Evolutionary conservation across 2,329 filamentous ascomycete species (phyloP).

Genomic region (Dactylellina parvicollis): DNA sequence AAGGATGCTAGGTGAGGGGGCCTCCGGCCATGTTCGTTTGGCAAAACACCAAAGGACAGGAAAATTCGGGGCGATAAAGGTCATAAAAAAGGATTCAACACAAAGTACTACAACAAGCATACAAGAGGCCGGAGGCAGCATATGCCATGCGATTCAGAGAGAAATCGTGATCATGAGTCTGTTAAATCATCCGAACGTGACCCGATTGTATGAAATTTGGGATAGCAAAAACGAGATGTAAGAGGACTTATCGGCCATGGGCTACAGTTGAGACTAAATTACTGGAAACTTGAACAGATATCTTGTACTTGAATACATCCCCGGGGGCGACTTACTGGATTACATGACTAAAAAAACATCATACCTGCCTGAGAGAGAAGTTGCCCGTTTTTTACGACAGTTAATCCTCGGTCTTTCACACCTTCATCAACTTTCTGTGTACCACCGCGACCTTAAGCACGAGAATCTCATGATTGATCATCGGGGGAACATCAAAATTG

Average conservation of each 20-base stretch:
- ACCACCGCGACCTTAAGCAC: slow-evolving; percentile 93
- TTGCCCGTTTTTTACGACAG: slow-evolving; percentile 87
- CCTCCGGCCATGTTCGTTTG: slow-evolving; percentile 85
- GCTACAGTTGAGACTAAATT: neutral
- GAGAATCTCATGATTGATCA: slow-evolving; percentile 92
- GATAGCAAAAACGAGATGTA: slow-evolving; percentile 95
- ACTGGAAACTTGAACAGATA: slow-evolving; percentile 69
- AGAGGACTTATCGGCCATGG: slow-evolving; percentile 60
- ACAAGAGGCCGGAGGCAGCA: slow-evolving; percentile 15
- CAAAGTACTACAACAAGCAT: slow-evolving; percentile 41
- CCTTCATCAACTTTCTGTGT: slow-evolving; percentile 93
- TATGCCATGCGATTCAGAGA: slow-evolving; percentile 74
- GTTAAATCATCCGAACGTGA: slow-evolving; percentile 92
- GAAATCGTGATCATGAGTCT: slow-evolving; percentile 98
- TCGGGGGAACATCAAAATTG: slow-evolving; percentile 84
- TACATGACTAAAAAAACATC: slow-evolving; percentile 80
- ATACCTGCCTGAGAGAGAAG: slow-evolving; percentile 81
- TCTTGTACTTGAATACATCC: slow-evolving; percentile 90
- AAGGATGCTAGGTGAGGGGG: slow-evolving; percentile 86
- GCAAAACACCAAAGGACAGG: slow-evolving; percentile 82
- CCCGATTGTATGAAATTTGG: slow-evolving; percentile 95
- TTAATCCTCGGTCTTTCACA: slow-evolving; percentile 92
- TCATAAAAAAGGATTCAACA: slow-evolving; percentile 78
- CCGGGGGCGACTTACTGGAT: slow-evolving; percentile 84
- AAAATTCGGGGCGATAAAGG: slow-evolving; percentile 90